Percentiles rank a stretch among this genome's conserved stretches.
Evolutionary conservation across 2,329 filamentous ascomycete species (phyloP).

Genomic region (Xylariaceae sp.): DNA sequence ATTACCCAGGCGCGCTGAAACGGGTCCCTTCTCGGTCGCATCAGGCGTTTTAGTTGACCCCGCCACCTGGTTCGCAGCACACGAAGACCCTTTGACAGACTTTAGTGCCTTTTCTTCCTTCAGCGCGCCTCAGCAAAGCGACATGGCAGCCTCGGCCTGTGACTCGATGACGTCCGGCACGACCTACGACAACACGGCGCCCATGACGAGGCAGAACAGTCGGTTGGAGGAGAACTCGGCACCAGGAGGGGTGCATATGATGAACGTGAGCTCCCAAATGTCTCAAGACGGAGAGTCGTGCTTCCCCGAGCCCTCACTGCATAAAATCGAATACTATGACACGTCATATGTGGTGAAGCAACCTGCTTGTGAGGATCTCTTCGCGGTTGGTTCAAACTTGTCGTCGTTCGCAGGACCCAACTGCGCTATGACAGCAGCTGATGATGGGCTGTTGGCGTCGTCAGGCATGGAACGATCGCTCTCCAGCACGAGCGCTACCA

Average conservation of each 20-base stretch:
- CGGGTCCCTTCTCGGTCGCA: conserved; percentile 16
- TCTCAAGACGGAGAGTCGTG: conserved; percentile 29
- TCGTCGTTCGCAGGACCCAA: conserved; percentile 27
- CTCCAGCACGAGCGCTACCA: conserved; percentile 43
- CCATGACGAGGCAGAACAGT: conserved; percentile 35
- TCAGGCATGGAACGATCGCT: conserved; percentile 46
- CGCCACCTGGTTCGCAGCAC: conserved; percentile 36
- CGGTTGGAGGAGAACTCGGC: conserved; percentile 31
- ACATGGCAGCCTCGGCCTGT: conserved; percentile 32
- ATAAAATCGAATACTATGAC: conserved; percentile 24
- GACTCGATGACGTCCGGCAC: conserved; percentile 36
- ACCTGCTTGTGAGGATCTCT: conserved; percentile 28
- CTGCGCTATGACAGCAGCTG: conserved; percentile 31
- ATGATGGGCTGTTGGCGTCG: conserved; percentile 32
- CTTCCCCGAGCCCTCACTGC: conserved; percentile 23
- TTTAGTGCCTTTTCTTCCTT: conserved; percentile 15
- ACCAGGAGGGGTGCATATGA: conserved; percentile 33
- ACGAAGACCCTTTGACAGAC: conserved; percentile 21
- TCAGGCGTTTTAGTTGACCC: conserved; percentile 39
- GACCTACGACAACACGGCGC: conserved; percentile 32
- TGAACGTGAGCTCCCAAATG: conserved; percentile 33
- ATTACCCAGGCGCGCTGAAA: conserved; percentile 38
- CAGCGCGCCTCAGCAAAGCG: conserved; percentile 19
- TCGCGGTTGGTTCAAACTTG: conserved; percentile 40
- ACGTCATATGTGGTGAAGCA: conserved; percentile 29